Percentiles rank a stretch among this genome's conserved stretches.
Conservation (phyloP, 805 yeast species). For the Groenewaldozyma tartarivorans region DNA sequence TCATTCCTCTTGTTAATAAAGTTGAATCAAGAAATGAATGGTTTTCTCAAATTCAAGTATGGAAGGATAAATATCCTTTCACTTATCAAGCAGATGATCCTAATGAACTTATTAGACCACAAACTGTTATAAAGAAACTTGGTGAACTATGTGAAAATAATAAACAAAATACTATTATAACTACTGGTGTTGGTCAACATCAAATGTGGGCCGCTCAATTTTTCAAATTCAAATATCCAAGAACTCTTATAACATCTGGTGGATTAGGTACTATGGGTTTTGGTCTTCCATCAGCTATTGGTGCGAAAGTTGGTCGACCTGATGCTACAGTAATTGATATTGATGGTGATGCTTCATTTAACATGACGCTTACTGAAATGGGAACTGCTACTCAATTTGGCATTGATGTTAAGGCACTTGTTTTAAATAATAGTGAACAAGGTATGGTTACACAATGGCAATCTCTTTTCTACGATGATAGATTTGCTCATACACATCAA, state of each 20-base stretch:
- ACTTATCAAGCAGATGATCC: slow-evolving; percentile 62
- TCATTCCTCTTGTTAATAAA: slow-evolving; percentile 59
- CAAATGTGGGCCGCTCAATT: slow-evolving; percentile 99
- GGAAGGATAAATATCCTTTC: slow-evolving; percentile 86
- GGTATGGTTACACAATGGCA: slow-evolving; percentile 99
- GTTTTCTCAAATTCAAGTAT: slow-evolving; percentile 61
- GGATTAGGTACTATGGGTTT: slow-evolving; percentile 99
- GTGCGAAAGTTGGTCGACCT: slow-evolving; percentile 94
- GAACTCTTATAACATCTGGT: slow-evolving; percentile 95
- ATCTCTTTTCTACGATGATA: slow-evolving; percentile 89
- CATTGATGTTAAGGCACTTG: slow-evolving; percentile 81
- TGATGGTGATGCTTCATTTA: slow-evolving; percentile 99
- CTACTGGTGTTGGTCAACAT: slow-evolving; percentile 99
- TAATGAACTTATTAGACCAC: slow-evolving; percentile 65
- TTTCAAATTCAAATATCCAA: slow-evolving; percentile 87
- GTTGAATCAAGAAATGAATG: slow-evolving; percentile 66
- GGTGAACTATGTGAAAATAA: slow-evolving; percentile 58
- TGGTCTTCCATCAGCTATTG: slow-evolving; percentile 96
- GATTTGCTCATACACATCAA: slow-evolving; percentile 98
- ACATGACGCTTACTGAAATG: slow-evolving; percentile 92
- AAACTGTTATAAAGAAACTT: slow-evolving; percentile 75
- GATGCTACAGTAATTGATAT: slow-evolving; percentile 92
- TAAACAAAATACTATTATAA: slow-evolving; percentile 68
- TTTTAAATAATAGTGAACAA: slow-evolving; percentile 95
- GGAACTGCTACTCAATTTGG: slow-evolving; percentile 89